These are phyloP conservation scores for Cyanidiococcus yangmingshanensis DNA, from an alignment of 23 red algal species.

Conservation along the genomic window DNA sequence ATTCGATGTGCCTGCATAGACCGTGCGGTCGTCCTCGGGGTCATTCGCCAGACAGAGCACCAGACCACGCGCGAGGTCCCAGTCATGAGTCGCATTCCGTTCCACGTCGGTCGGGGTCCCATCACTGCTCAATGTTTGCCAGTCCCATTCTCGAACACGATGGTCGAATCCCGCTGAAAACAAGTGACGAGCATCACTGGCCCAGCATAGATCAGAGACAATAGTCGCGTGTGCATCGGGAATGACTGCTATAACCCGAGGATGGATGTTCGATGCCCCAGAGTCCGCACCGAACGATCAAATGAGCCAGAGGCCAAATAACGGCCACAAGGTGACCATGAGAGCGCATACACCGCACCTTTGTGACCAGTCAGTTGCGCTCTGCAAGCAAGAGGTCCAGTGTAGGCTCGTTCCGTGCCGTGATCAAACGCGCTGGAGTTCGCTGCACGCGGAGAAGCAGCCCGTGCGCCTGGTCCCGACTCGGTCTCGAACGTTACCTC, in stretches of 20 bases:
- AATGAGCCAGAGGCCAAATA: conserved; percentile 45
- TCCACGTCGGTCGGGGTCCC: background rate
- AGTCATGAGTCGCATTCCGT: conserved; percentile 4
- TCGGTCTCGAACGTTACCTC: no score
- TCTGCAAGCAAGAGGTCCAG: conserved; percentile 20
- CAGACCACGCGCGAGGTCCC: conserved; percentile 33
- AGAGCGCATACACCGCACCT: conserved; percentile 50
- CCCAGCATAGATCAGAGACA: conserved; percentile 46
- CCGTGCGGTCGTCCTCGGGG: conserved; percentile 11
- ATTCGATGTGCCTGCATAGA: conserved; percentile 48
- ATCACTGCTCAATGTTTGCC: background rate
- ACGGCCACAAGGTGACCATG: conserved; percentile 47
- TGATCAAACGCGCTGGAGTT: background rate
- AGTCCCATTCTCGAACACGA: conserved; percentile 54
- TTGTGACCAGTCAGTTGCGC: conserved; percentile 47
- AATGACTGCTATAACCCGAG: background rate
- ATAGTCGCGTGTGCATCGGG: conserved; percentile 48
- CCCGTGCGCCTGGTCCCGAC: background rate
- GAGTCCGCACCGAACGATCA: conserved; percentile 45
- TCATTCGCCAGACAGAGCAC: conserved; percentile 44
- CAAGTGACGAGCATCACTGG: conserved; percentile 24
- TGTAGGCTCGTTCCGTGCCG: conserved; percentile 9
- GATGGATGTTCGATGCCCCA: conserved; percentile 49
- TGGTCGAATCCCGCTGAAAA: conserved; percentile 46
- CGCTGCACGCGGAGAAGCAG: background rate